phyloP scores from a whole-genome alignment of 2,329 filamentous ascomycete genomes.

The Fusarium sp. region DNA sequence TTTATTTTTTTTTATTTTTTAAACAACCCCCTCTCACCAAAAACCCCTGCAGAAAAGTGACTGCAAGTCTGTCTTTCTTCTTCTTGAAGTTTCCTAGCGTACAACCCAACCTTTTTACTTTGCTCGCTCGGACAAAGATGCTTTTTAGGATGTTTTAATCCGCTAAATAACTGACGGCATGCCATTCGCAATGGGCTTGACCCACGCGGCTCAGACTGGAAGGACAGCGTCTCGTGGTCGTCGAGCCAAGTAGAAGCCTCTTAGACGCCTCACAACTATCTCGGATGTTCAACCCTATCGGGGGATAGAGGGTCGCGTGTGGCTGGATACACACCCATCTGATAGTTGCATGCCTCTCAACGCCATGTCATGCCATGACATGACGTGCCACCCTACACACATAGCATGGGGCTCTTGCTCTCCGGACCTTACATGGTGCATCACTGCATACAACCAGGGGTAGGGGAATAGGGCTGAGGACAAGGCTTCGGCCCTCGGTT shows the following conservation, averaged over 20 bases:
- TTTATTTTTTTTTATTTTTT: conserved; percentile 25
- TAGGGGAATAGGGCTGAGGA: conserved; percentile 47
- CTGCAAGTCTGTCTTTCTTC: conserved; percentile 3
- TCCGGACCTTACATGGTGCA: conserved; percentile 31
- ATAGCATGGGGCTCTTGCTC: conserved; percentile 33
- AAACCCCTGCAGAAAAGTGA: conserved; percentile 32
- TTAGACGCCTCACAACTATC: conserved; percentile 37
- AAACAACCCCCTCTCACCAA: conserved; percentile 4
- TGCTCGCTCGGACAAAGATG: conserved; percentile 22
- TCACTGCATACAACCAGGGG: conserved; percentile 44
- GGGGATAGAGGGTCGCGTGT: conserved; percentile 25
- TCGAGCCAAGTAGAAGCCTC: conserved; percentile 32
- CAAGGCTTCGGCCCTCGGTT: conserved; percentile 47
- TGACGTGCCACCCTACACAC: conserved; percentile 42
- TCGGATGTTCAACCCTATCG: conserved; percentile 34
- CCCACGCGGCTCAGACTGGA: conserved; percentile 37
- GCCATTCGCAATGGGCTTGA: conserved; percentile 30
- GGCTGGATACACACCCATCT: conserved; percentile 28
- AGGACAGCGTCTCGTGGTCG: conserved; percentile 9
- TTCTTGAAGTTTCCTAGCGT: conserved; percentile 15
- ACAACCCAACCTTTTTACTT: conserved; percentile 27
- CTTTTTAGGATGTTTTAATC: conserved; percentile 18
- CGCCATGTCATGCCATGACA: conserved; percentile 21
- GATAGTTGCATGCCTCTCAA: conserved; percentile 9
- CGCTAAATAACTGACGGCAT: conserved; percentile 23